phyloP scores from a whole-genome alignment of 1,284 basidiomycete species.

The Pterulicium gracile region DNA sequence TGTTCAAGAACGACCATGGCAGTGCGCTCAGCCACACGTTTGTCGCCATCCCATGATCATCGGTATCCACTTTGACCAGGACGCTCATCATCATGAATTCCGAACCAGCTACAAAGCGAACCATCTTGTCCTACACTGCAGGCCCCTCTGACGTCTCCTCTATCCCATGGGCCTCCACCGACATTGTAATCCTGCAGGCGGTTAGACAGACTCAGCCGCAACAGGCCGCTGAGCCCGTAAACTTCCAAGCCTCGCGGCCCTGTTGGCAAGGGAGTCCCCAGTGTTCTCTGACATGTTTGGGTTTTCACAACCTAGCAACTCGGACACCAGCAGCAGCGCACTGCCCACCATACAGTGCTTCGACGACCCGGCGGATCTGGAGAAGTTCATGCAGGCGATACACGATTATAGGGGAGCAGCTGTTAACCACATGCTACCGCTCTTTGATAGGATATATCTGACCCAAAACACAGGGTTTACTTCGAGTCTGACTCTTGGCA shows the following conservation, averaged over 20 bases:
- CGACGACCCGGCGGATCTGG: not conserved
- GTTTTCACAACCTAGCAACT: too few relatives aligned
- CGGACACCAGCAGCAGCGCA: not conserved
- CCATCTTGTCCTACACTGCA: slow-evolving; percentile 1
- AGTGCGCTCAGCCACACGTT: too few relatives aligned
- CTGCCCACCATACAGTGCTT: too few relatives aligned
- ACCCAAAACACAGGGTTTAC: not conserved
- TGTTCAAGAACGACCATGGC: too few relatives aligned
- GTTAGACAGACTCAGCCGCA: not conserved
- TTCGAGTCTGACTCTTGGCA: slow-evolving; percentile 1
- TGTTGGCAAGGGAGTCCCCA: not conserved
- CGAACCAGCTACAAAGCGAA: not conserved
- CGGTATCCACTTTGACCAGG: too few relatives aligned
- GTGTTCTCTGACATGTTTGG: not conserved
- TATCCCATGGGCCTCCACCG: not conserved
- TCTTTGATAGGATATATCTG: not conserved
- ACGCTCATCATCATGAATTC: too few relatives aligned
- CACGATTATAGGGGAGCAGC: not conserved
- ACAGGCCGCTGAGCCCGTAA: too few relatives aligned
- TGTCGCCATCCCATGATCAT: too few relatives aligned
- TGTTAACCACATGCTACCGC: not conserved
- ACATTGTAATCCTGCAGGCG: not conserved
- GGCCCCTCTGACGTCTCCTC: not conserved
- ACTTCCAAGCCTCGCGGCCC: not conserved
- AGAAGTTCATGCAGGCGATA: not conserved